phyloP scores from a whole-genome alignment of 257 asterid genomes.

The Linaria vulgaris region DNA sequence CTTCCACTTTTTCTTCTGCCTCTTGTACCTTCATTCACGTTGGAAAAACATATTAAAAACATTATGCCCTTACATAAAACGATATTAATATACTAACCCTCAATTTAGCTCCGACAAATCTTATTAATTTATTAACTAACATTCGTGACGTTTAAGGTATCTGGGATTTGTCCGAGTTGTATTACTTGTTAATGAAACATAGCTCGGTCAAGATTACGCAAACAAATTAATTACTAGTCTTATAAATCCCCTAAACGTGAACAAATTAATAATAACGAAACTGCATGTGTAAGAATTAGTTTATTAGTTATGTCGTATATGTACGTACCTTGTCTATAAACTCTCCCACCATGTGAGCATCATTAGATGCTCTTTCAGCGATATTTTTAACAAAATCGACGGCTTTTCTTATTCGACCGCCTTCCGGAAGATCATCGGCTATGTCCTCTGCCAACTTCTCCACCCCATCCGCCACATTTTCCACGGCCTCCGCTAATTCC shows the following conservation, averaged over 20 bases:
- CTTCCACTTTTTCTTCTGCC: constrained; percentile 40
- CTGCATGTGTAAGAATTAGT: background rate
- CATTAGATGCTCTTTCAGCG: constrained; percentile 44
- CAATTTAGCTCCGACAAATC: no score
- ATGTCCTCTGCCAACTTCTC: constrained; percentile 50
- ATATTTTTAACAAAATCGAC: constrained; percentile 46
- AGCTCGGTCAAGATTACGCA: no score
- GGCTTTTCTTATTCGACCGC: constrained; percentile 35
- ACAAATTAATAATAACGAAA: background rate
- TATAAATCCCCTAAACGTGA: background rate
- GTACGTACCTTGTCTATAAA: constrained; percentile 59
- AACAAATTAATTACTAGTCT: background rate
- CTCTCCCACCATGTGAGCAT: constrained; percentile 45
- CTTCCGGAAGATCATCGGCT: constrained; percentile 47
- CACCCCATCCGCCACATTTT: constrained; percentile 47
- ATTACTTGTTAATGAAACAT: background rate
- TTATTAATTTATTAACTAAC: no score
- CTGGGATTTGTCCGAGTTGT: background rate
- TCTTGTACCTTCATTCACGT: constrained; percentile 42
- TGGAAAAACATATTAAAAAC: background rate
- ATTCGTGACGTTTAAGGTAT: no score
- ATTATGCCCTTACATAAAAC: no score
- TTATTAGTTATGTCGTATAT: background rate
- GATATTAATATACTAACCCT: no score
- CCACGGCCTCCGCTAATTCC: constrained; percentile 46